A percentile compares a stretch with the other conserved stretches of the same genome.
Conservation (phyloP, 148 eudicot genomes). For the Gaultheria prostrata region DNA sequence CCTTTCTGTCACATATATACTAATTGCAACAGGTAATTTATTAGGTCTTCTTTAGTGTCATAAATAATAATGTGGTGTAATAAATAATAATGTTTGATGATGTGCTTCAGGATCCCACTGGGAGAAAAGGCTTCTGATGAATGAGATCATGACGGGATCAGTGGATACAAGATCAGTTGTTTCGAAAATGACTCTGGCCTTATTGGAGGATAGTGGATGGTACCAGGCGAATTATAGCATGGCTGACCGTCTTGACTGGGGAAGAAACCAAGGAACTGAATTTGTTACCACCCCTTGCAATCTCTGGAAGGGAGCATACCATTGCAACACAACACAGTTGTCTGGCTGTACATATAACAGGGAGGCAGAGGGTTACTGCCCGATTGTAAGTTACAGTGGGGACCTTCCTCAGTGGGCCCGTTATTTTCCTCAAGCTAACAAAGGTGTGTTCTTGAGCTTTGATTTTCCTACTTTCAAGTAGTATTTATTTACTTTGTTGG, state of each 20-base stretch:
- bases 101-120: slow-evolving; percentile 85
- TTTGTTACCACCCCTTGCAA: slow-evolving; percentile 85
- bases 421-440: slow-evolving; percentile 90
- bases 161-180: slow-evolving; percentile 96
- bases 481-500: background rate
- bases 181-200: slow-evolving; percentile 90
- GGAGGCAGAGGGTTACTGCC: slow-evolving; percentile 98
- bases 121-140: slow-evolving; percentile 99
- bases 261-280: slow-evolving; percentile 88
- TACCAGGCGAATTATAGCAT: slow-evolving; percentile 93
- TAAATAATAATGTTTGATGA: background rate
- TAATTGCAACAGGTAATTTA: background rate
- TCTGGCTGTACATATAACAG: slow-evolving; percentile 97
- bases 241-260: slow-evolving; percentile 98
- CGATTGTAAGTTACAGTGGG: slow-evolving; percentile 69
- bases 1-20: background rate
- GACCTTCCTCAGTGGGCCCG: slow-evolving; percentile 97
- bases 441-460: slow-evolving; percentile 47
- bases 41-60: background rate
- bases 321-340: slow-evolving; percentile 85
- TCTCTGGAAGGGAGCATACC: slow-evolving; percentile 93
- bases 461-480: background rate
- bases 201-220: slow-evolving; percentile 98
- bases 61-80: background rate
- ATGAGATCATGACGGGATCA: slow-evolving; percentile 99